Evolutionary conservation across 208 protist genomes (phyloP).

Genomic region (Trypanosoma mega): DNA sequence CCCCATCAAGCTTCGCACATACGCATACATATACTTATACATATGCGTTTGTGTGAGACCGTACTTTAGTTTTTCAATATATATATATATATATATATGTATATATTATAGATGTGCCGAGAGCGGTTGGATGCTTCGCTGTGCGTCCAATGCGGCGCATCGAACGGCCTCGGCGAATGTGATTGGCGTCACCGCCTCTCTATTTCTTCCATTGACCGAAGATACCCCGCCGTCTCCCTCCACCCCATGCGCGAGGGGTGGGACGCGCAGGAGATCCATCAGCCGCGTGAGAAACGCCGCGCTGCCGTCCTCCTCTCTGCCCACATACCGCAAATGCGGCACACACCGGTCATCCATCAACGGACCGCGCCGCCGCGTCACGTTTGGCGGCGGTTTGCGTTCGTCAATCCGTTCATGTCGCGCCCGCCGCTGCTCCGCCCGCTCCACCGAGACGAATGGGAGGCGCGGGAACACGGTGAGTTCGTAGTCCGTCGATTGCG

Average conservation of each 20-base stretch:
- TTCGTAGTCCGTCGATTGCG: slow-evolving; percentile 78
- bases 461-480: slow-evolving; percentile 76
- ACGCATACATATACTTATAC: neutral
- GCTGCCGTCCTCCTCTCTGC: slow-evolving; percentile 74
- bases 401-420: slow-evolving; percentile 60
- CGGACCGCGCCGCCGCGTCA: slow-evolving; percentile 36
- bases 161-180: neutral
- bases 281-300: slow-evolving; percentile 51
- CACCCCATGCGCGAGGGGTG: neutral
- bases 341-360: slow-evolving; percentile 82
- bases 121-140: neutral
- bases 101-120: neutral
- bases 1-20: too few species aligned
- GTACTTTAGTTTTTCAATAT: neutral
- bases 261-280: slow-evolving; percentile 42
- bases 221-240: too few species aligned
- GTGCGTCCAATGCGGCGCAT: neutral
- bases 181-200: neutral
- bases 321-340: slow-evolving; percentile 68
- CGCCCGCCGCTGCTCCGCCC: slow-evolving; percentile 50
- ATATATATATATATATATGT: neutral
- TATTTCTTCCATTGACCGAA: too few species aligned
- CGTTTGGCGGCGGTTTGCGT: too few species aligned
- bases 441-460: slow-evolving; percentile 76
- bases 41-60: neutral